Evolutionary conservation across 2,329 filamentous ascomycete genomes (phyloP), one percentile per base, ranked within the genome.

Genomic region (Harringtonia aguacate): DNA sequence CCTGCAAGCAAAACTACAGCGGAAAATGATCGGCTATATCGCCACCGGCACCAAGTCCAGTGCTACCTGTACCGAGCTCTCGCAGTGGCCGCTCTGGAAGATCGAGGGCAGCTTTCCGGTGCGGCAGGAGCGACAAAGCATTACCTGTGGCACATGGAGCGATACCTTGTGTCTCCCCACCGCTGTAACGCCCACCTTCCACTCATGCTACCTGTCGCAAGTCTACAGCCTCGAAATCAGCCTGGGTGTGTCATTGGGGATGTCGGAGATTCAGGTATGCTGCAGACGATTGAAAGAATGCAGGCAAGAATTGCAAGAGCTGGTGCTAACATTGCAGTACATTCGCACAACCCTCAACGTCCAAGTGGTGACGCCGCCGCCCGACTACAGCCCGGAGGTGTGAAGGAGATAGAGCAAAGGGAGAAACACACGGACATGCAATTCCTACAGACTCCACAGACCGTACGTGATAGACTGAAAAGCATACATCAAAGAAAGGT

Each of bases 121-220:
- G 17, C 35, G 30, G 15, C 34, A 38, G 6, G 43, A 46, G 12
- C 36, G 30, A 8, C 27, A 43, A 10, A 34, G 43, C 21, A 31
- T 48, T 18, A 39, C 42, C 2, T 39, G 36, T 4, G 39, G 33
- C 13, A 15, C 40, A 15, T 46, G 24, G 18, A 21, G 14, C 18
- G 18, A 17, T 15, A 3, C 20, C 14, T 35, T 30, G 39, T 21
- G 29, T 4, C 17, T 30, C 15, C 30, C 33, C 20, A 33, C 18
- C 20, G 8, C 13, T 7, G 41, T 22, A 3, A 30, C 29, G 8
- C 35, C 39, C 22, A 43, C 36, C 40, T 48, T 48, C 30, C 21
- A 22, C 15, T 36, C 46, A 7, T 45, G 46, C 41, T 48, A 38
- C 30, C 27, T 42, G 2, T 48, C 46, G 39, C 43, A 41, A 14